Conservation (phyloP, 345 rosid genomes). For the Turritis glabra region DNA sequence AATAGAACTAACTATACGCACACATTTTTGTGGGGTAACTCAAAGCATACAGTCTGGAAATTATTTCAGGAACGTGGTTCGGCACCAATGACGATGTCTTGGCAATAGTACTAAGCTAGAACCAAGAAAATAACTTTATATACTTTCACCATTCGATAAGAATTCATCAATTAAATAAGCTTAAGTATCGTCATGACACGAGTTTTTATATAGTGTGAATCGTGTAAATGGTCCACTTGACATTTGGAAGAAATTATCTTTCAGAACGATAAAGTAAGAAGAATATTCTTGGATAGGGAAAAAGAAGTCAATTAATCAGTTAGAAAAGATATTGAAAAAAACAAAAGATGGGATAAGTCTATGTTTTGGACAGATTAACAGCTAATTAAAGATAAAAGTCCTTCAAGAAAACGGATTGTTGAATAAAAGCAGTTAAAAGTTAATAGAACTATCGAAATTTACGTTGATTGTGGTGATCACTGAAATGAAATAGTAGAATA, state of each 20-base stretch:
- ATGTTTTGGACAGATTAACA: background rate
- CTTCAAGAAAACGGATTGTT: background rate
- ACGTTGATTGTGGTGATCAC: background rate
- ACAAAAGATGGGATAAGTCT: background rate
- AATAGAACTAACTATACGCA: constrained; percentile 3
- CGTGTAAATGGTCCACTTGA: constrained; percentile 12
- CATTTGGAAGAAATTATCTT: background rate
- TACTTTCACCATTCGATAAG: constrained; percentile 21
- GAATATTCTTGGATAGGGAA: background rate
- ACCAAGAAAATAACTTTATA: constrained; percentile 28
- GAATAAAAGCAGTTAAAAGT: background rate
- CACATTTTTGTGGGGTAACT: constrained; percentile 13
- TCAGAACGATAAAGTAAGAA: background rate
- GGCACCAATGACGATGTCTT: constrained; percentile 31
- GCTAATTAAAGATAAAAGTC: background rate
- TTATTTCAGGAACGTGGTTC: constrained; percentile 18
- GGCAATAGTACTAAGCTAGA: constrained; percentile 12
- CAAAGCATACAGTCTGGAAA: constrained; percentile 10
- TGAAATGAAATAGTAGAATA: background rate
- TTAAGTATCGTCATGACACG: constrained; percentile 7
- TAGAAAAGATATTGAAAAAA: background rate
- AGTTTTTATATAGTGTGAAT: background rate
- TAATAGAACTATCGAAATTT: background rate
- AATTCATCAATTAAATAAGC: background rate
- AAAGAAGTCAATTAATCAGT: constrained; percentile 1